Evolutionary conservation across 2,329 filamentous ascomycete species (phyloP).

Genomic region (Colletotrichum brevisporum): DNA sequence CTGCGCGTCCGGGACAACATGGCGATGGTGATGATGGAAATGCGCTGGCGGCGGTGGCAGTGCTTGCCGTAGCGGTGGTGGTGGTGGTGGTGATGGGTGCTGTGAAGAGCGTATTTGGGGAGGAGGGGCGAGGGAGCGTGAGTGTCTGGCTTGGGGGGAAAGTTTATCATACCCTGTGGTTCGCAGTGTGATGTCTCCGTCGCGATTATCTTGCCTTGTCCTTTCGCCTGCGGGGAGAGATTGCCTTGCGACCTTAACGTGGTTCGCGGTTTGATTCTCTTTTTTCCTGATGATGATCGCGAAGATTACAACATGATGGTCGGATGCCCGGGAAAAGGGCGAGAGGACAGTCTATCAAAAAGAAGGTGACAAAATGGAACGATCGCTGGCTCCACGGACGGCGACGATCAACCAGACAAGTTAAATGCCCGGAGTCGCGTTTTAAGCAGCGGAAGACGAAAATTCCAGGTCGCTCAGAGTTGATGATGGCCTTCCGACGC

Average conservation of each 20-base stretch:
- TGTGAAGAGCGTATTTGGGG: constrained; percentile 8
- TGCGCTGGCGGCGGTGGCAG: constrained; percentile 22
- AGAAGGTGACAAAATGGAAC: constrained; percentile 36
- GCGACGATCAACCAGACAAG: constrained; percentile 35
- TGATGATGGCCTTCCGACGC: constrained; percentile 34
- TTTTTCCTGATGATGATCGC: constrained; percentile 23
- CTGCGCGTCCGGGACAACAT: constrained; percentile 24
- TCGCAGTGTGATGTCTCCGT: constrained; percentile 21
- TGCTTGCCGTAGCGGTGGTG: constrained; percentile 7
- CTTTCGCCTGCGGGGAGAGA: constrained; percentile 15
- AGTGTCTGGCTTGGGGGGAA: constrained; percentile 36
- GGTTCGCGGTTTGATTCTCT: constrained; percentile 33
- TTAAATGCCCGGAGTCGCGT: constrained; percentile 30
- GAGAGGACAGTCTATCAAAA: constrained; percentile 33
- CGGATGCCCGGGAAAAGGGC: constrained; percentile 23
- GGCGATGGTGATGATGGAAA: constrained; percentile 21
- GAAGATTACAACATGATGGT: constrained; percentile 38
- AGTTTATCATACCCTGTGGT: constrained; percentile 41
- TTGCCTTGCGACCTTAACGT: constrained; percentile 37
- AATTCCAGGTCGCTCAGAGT: constrained; percentile 14
- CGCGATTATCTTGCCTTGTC: constrained; percentile 16
- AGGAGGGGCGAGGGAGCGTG: constrained; percentile 13
- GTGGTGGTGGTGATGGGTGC: not conserved
- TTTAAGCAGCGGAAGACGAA: constrained; percentile 18
- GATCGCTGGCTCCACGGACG: constrained; percentile 19